Base-by-base conservation (phyloP, 2,329 filamentous ascomycete genomes). In the Cryphonectria parasitica region DNA sequence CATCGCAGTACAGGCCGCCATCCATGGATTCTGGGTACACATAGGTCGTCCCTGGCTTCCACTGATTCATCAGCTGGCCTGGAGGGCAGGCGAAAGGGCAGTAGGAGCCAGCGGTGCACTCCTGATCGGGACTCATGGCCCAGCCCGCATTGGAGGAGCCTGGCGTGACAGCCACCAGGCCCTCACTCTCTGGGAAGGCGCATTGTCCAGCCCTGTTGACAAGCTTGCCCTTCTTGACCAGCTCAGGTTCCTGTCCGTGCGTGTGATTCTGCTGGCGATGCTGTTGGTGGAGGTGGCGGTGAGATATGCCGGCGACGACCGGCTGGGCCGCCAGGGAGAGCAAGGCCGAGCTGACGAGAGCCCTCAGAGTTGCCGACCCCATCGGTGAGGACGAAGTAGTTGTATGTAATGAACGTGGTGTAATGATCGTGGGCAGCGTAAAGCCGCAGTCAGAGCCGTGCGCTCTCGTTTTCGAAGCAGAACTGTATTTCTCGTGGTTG, bases 21-120 rank as follows among this genome's bases (percentile, higher is more conserved):
- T 92, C 91, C 89, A 92, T 94, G 3, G 91, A 94, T 73, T 86
- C 80, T 2, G 91, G 91, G 78, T 90, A 93, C 49, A 80, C 82
- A 77, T 94, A 95, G 7, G 84, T 89, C 4, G 92, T 92, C 70
- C 85, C 80, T 0, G 90, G 89, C 77, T 94, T 89, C 92, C 92
- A 95, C 79, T 95, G 92, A 73, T 89, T 88, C 85, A 92, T 92
- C 39, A 95, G 88, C 83, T 93, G 88, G 71, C 92, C 92, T 0
- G 92, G 79, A 71, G 90, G 91, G 79, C 92, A 95, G 67, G 92
- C 92, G 78, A 92, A 90, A 1, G 92, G 92, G 77, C 92, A 95
- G 80, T 91, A 94, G 74, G 79, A 87, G 71, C 89, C 91, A 5
- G 89, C 86, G 71, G 83, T 83, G 79, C 92, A 95, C 68, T 86